These are phyloP conservation scores for Sphaerulina populicola DNA, from an alignment of 2,329 filamentous ascomycete genomes.

Conservation along the genomic window DNA sequence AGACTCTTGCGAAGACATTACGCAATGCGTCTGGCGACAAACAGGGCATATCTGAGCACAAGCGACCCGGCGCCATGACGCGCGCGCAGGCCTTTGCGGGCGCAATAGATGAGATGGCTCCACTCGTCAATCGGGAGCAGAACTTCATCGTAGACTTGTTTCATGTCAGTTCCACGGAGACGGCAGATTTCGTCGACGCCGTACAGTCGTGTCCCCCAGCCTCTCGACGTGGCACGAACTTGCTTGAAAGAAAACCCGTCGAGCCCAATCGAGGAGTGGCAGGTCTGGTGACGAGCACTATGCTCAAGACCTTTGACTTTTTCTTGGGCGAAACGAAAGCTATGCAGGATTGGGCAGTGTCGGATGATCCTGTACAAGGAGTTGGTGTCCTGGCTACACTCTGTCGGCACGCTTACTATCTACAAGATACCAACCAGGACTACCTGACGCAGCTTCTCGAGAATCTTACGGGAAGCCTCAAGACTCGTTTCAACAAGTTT, in stretches of 20 bases:
- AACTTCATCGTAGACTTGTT: conserved; percentile 98
- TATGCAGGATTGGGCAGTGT: conserved; percentile 75
- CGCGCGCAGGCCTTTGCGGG: conserved; percentile 75
- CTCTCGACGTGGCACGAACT: conserved; percentile 61
- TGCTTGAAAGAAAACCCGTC: conserved; percentile 67
- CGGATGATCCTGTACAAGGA: conserved; percentile 79
- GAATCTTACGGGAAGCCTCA: conserved; percentile 63
- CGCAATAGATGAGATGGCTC: conserved; percentile 71
- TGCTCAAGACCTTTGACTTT: conserved; percentile 82
- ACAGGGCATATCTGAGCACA: conserved; percentile 50
- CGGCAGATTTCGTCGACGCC: conserved; percentile 72
- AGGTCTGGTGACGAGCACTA: conserved; percentile 72
- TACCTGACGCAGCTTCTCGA: conserved; percentile 71
- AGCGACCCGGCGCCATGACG: conserved; percentile 36
- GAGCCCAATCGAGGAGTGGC: conserved; percentile 83
- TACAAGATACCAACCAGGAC: conserved; percentile 87
- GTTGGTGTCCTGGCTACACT: conserved; percentile 76
- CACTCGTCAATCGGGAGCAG: conserved; percentile 82
- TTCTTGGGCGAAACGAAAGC: conserved; percentile 69
- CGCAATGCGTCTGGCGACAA: conserved; percentile 58
- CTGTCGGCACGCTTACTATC: conserved; percentile 67
- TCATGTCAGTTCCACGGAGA: conserved; percentile 79
- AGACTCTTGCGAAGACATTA: conserved; percentile 69
- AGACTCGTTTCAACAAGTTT: conserved; percentile 73
- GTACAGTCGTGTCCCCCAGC: conserved; percentile 59